These are phyloP conservation scores for Fusarium marasasianum DNA, from an alignment of 2,329 filamentous ascomycete genomes.

Conservation along the genomic window DNA sequence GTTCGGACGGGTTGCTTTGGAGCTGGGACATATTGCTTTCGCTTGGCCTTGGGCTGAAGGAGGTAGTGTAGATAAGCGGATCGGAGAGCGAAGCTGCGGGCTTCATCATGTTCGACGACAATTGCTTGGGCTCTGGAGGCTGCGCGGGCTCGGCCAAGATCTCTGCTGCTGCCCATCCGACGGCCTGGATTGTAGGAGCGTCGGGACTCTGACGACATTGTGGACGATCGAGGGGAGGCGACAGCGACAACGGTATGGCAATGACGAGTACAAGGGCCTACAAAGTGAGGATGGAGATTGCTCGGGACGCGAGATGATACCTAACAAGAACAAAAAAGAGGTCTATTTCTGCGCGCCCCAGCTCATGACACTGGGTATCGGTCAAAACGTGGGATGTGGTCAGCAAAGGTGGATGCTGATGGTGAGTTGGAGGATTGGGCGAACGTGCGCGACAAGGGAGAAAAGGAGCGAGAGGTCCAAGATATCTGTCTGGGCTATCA, in stretches of 20 bases:
- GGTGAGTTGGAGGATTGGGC: slow-evolving; percentile 10
- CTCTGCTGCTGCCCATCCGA: slow-evolving; percentile 56
- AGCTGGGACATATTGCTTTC: slow-evolving; percentile 83
- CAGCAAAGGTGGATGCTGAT: slow-evolving; percentile 29
- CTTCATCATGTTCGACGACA: slow-evolving; percentile 76
- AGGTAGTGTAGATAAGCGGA: slow-evolving; percentile 93
- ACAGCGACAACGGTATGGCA: slow-evolving; percentile 21
- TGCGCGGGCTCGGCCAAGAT: slow-evolving; percentile 53
- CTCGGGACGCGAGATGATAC: slow-evolving; percentile 46
- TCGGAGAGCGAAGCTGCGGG: slow-evolving; percentile 89
- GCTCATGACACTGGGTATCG: slow-evolving; percentile 43
- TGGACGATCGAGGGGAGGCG: slow-evolving; percentile 15
- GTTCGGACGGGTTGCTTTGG: slow-evolving; percentile 68
- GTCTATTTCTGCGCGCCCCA: slow-evolving; percentile 38
- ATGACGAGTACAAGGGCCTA: slow-evolving; percentile 15
- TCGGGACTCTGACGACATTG: slow-evolving; percentile 63
- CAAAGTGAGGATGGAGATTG: slow-evolving; percentile 17
- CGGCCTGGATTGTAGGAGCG: slow-evolving; percentile 57
- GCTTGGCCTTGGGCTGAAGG: slow-evolving; percentile 87
- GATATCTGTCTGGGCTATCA: neutral
- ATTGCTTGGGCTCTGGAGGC: slow-evolving; percentile 58
- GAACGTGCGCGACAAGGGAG: slow-evolving; percentile 25
- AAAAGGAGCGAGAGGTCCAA: slow-evolving; percentile 24
- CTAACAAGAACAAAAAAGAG: slow-evolving; percentile 24
- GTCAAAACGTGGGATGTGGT: slow-evolving; percentile 16